Percentiles rank a stretch among this genome's conserved stretches.
Evolutionary conservation across 2,329 filamentous ascomycete genomes (phyloP).

Genomic region (Talaromyces sp.): DNA sequence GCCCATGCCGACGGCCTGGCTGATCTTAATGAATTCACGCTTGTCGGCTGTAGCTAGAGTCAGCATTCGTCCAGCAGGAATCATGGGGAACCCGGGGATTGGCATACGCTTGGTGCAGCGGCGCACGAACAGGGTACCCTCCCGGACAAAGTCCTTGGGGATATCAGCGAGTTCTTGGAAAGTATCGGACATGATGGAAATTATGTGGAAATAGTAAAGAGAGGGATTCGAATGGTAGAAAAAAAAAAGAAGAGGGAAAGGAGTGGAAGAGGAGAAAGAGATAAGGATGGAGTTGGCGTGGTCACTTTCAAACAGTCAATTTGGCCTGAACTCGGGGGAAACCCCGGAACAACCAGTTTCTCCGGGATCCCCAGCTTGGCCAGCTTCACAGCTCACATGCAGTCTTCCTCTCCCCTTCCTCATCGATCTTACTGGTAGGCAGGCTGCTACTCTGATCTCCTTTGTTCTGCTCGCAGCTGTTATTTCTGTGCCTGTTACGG

Average conservation of each 20-base stretch:
- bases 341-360: background rate
- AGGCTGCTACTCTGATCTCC: background rate
- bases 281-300: constrained; percentile 3
- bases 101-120: constrained; percentile 53
- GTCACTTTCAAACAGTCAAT: background rate
- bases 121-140: constrained; percentile 53
- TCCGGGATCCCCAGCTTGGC: constrained; percentile 5
- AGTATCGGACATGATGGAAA: constrained; percentile 55
- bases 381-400: constrained; percentile 2
- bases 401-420: background rate
- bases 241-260: background rate
- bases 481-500: constrained; percentile 8
- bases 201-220: background rate
- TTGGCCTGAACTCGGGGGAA: constrained; percentile 12
- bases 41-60: constrained; percentile 53
- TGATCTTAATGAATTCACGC: constrained; percentile 64
- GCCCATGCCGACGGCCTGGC: constrained; percentile 62
- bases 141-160: constrained; percentile 57
- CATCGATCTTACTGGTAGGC: background rate
- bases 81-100: constrained; percentile 7
- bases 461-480: background rate
- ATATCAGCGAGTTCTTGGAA: constrained; percentile 64
- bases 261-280: constrained; percentile 10
- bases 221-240: background rate
- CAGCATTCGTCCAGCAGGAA: constrained; percentile 9